Evolutionary conservation across 129 eudicot species (phyloP), one percentile per base, ranked within the genome.

Genomic region (Helianthus annuus): DNA sequence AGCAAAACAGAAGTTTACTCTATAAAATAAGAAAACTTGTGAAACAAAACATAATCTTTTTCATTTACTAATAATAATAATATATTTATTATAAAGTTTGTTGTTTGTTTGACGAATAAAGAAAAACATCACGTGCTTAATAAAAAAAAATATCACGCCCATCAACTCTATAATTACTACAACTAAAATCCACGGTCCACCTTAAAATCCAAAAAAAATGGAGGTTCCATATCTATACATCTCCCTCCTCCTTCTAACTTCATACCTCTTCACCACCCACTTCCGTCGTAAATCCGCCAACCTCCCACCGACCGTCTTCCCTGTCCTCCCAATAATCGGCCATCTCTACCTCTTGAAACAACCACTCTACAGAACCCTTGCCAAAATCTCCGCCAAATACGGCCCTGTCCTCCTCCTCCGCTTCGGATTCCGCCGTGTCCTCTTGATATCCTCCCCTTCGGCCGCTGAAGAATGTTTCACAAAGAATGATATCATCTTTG

Each of bases 401-500:
- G 89, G 96, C 16, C 91, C 90, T 0, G 34, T 90, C 4, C 48
- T 80, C 10, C 57, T 51, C 70, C 96, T 90, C 60, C 78, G 61
- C 4, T 70, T 90, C 6, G 96, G 94, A 7, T 76, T 81, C 27
- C 88, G 89, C 52, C 81, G 68, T 9, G 79, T 78, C 48, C 73
- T 90, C 57, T 15, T 90, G 6, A 71, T 87, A 22, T 84, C 94
- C n/a, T 87, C 93, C 2, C 81, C 88, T 15, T 76, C 91, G 5
- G 82, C 84, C 12, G 87, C 85, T 9, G 91, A 90, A 58, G 97
- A 90, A 64, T 90, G 96, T 69, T 71, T 90, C n/a, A 68, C 81
- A 27, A 87, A 80, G 19, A 78, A 90, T 39, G 89, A 87, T 34
- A 42, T 83, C 72, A 36, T 68, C 54, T 87, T 90, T 55, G 87